Conservation (phyloP, 345 rosid species). For the Linum usitatissimum region DNA sequence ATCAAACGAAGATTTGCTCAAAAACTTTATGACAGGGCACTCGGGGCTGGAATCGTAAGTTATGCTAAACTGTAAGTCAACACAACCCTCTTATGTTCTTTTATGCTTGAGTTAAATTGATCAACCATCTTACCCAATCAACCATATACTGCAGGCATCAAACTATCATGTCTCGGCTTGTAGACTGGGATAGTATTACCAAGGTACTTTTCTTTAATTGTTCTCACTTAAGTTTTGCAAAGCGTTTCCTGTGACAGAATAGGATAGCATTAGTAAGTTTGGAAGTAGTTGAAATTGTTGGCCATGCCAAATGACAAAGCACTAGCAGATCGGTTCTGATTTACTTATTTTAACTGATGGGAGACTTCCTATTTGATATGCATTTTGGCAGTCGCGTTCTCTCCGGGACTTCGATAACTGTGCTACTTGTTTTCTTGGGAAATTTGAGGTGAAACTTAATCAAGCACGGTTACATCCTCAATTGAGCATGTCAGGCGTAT, state of each 20-base stretch:
- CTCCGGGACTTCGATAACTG: slow-evolving; percentile 23
- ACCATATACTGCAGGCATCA: slow-evolving; percentile 23
- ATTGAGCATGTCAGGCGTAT: neutral
- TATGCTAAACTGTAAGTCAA: slow-evolving; percentile 29
- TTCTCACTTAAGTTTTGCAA: neutral
- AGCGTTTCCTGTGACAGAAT: no score
- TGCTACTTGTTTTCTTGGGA: slow-evolving; percentile 26
- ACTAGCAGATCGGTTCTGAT: no score
- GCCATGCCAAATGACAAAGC: no score
- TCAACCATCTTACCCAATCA: neutral
- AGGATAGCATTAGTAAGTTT: no score
- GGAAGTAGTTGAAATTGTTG: no score
- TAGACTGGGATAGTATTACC: slow-evolving; percentile 19
- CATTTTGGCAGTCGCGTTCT: slow-evolving; percentile 23
- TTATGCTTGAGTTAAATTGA: neutral
- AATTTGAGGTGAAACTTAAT: slow-evolving; percentile 24
- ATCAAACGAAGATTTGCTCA: slow-evolving; percentile 23
- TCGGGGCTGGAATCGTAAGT: slow-evolving; percentile 26
- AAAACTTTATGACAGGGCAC: slow-evolving; percentile 21
- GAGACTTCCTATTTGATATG: neutral
- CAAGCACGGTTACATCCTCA: neutral
- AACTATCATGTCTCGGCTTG: slow-evolving; percentile 21
- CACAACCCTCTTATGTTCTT: neutral
- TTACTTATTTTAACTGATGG: neutral
- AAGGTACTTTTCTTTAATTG: slow-evolving; percentile 9